Conservation (phyloP, 805 yeast species). For the Spathaspora sp. region DNA sequence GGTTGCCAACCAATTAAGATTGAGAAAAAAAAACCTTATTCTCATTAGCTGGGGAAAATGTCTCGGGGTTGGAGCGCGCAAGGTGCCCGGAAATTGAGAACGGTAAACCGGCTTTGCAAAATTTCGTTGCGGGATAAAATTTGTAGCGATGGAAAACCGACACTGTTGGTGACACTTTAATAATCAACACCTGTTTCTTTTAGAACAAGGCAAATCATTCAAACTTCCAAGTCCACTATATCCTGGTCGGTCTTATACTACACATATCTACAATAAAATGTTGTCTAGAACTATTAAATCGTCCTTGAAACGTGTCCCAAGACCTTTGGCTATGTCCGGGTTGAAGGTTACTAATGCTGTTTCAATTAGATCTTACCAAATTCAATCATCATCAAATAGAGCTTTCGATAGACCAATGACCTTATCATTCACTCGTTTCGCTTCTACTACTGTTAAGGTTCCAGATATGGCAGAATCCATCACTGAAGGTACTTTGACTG, state of each 20-base stretch:
- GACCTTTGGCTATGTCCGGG: conserved; percentile 9
- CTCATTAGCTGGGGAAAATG: background rate
- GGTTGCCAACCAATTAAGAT: conserved; percentile 1
- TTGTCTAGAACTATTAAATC: conserved; percentile 32
- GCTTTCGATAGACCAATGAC: conserved; percentile 3
- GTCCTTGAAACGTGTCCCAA: conserved; percentile 20
- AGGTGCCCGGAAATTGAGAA: background rate
- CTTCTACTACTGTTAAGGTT: conserved; percentile 65
- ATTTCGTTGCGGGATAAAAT: background rate
- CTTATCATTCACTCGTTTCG: conserved; percentile 32
- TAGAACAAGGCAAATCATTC: background rate
- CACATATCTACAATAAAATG: conserved; percentile 14
- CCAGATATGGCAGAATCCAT: conserved; percentile 99
- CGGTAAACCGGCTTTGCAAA: background rate
- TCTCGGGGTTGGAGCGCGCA: background rate
- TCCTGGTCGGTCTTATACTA: background rate
- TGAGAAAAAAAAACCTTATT: background rate
- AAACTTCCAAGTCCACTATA: background rate
- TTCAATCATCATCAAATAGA: conserved; percentile 4
- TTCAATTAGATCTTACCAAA: conserved; percentile 17
- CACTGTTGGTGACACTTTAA: background rate
- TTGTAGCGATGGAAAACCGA: background rate
- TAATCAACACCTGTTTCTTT: background rate
- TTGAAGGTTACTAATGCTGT: conserved; percentile 12
- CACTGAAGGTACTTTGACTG: conserved; percentile 88